Conservation (phyloP, 805 yeast species). For the Teunomyces lycoperdinae region DNA sequence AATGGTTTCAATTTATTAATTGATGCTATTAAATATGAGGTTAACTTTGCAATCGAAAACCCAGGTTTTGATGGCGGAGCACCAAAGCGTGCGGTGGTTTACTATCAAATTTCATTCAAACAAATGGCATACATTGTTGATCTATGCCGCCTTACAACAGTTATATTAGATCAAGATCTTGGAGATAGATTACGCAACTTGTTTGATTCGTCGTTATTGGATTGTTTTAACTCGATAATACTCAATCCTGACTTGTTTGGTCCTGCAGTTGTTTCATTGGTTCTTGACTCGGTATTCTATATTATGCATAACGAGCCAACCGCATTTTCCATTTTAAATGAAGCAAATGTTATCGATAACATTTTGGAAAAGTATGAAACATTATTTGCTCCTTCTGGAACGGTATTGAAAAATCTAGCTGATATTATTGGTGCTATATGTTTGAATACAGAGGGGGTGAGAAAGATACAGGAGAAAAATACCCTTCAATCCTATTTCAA, state of each 20-base stretch:
- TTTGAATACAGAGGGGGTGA: constrained; percentile 69
- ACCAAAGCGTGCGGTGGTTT: constrained; percentile 44
- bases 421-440: constrained; percentile 82
- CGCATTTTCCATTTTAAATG: constrained; percentile 74
- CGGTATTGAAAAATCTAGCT: constrained; percentile 59
- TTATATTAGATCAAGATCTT: constrained; percentile 65
- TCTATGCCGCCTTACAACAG: constrained; percentile 59
- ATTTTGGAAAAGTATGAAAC: constrained; percentile 56
- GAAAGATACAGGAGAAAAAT: constrained; percentile 44
- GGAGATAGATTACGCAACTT: constrained; percentile 84
- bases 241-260: constrained; percentile 63
- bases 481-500: constrained; percentile 45
- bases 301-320: constrained; percentile 91
- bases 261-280: constrained; percentile 54
- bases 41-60: constrained; percentile 57
- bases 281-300: constrained; percentile 61
- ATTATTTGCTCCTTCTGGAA: constrained; percentile 57
- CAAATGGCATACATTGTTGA: constrained; percentile 52
- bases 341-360: constrained; percentile 68
- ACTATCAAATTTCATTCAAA: constrained; percentile 53
- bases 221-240: constrained; percentile 57
- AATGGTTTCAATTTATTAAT: constrained; percentile 67
- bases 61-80: constrained; percentile 60
- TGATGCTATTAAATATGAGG: constrained; percentile 59
- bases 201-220: constrained; percentile 78